Percentiles rank a stretch among this genome's conserved stretches.
phyloP scores from a whole-genome alignment of 495 filamentous ascomycete species.

The Echria macrotheca region DNA sequence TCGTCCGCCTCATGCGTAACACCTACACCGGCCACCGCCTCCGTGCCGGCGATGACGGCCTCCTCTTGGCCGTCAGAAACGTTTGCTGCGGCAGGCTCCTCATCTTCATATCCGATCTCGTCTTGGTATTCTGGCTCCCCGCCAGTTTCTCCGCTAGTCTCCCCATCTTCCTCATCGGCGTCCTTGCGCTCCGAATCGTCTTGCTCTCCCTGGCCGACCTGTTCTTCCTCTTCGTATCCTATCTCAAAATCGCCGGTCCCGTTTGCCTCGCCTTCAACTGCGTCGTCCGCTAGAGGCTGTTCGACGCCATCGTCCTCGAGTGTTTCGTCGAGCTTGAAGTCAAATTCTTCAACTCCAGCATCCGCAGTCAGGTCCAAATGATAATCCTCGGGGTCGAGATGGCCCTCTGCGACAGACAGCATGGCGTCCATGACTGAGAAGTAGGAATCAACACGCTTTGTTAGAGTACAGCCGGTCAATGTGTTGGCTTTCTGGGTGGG shows the following conservation, averaged over 20 bases:
- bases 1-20: background rate
- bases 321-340: slow-evolving; percentile 26
- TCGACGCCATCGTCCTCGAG: slow-evolving; percentile 12
- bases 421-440: slow-evolving; percentile 23
- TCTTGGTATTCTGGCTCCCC: slow-evolving; percentile 23
- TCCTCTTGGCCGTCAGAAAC: too few species aligned
- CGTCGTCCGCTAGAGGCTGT: background rate
- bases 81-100: slow-evolving; percentile 11
- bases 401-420: slow-evolving; percentile 15
- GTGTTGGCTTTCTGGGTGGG: too few species aligned
- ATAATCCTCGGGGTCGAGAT: slow-evolving; percentile 24
- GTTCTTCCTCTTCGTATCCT: slow-evolving; percentile 18
- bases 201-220: too few species aligned
- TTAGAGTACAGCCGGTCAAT: too few species aligned
- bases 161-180: too few species aligned
- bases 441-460: too few species aligned
- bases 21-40: too few species aligned
- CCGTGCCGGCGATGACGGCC: too few species aligned
- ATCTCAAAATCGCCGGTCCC: slow-evolving; percentile 16
- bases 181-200: slow-evolving; percentile 23
- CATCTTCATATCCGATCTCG: slow-evolving; percentile 31
- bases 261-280: background rate
- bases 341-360: slow-evolving; percentile 25
- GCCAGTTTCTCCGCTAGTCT: slow-evolving; percentile 9
- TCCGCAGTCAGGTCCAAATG: slow-evolving; percentile 20